These are phyloP conservation scores for Rhinocladiella mackenziei DNA, from an alignment of 2,329 filamentous ascomycete genomes.

Conservation along the genomic window DNA sequence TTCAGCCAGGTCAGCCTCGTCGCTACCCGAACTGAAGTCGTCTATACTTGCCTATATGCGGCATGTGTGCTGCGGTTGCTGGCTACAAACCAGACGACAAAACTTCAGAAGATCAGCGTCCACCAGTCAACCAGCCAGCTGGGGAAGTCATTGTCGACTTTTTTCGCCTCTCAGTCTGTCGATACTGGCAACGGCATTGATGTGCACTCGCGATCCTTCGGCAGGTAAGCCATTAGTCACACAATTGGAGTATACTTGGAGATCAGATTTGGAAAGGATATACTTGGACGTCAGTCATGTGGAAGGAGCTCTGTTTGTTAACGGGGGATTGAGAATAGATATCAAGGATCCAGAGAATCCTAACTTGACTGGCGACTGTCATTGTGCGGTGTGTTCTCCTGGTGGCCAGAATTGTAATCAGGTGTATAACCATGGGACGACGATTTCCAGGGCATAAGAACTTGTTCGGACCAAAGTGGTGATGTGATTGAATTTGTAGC, in stretches of 20 bases:
- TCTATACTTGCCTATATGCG: too few relatives aligned
- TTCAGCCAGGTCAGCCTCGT: too few relatives aligned
- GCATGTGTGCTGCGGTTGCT: too few relatives aligned
- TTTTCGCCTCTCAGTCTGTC: too few relatives aligned
- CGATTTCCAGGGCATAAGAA: conserved; percentile 19
- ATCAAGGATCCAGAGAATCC: conserved; percentile 6
- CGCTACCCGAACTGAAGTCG: too few relatives aligned
- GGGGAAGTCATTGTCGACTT: not conserved
- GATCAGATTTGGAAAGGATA: conserved; percentile 30
- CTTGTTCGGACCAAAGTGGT: conserved; percentile 14
- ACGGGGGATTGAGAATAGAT: conserved; percentile 16
- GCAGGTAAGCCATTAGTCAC: conserved; percentile 11
- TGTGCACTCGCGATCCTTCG: conserved; percentile 15
- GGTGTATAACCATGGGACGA: conserved; percentile 18
- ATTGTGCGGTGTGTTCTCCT: conserved; percentile 8
- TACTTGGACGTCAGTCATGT: conserved; percentile 44
- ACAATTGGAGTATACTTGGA: conserved; percentile 39
- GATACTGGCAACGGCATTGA: conserved; percentile 6
- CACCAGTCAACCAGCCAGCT: not conserved
- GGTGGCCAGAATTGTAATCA: conserved; percentile 10
- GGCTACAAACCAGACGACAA: too few relatives aligned
- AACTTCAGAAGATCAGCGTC: too few relatives aligned
- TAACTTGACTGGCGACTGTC: conserved; percentile 4
- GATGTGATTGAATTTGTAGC: conserved; percentile 12
- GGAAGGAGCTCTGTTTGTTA: conserved; percentile 40